phyloP scores from a whole-genome alignment of 768 basidiomycete genomes.

The Rickenella mellea region DNA sequence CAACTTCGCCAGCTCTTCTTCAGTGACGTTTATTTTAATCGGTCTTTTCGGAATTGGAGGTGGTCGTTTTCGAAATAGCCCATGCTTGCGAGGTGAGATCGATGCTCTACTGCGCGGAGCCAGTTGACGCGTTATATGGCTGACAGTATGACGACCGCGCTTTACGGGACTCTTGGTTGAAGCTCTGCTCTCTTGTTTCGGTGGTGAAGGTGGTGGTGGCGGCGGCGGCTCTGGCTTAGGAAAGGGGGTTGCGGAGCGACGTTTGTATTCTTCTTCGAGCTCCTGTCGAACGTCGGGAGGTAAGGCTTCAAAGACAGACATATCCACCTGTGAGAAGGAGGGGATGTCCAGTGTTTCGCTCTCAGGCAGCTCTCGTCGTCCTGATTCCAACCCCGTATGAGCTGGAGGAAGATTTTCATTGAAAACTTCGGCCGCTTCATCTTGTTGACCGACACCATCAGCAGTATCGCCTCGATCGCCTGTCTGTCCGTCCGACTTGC shows the following conservation, averaged over 20 bases:
- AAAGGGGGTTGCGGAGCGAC: constrained; percentile 45
- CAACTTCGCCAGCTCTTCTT: constrained; percentile 50
- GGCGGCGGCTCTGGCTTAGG: constrained; percentile 10
- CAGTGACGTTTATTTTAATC: constrained; percentile 31
- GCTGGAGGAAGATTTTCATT: neutral
- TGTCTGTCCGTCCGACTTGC: neutral
- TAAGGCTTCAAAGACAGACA: constrained; percentile 57
- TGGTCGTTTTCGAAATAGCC: constrained; percentile 27
- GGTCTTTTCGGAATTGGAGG: constrained; percentile 26
- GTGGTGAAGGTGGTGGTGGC: constrained; percentile 4
- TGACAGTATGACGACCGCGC: constrained; percentile 19
- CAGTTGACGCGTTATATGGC: constrained; percentile 54
- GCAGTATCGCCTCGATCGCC: neutral
- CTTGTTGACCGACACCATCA: constrained; percentile 19
- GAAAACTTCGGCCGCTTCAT: constrained; percentile 9
- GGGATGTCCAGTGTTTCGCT: constrained; percentile 36
- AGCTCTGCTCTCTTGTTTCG: constrained; percentile 1
- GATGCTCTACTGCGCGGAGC: constrained; percentile 42
- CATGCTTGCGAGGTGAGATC: constrained; percentile 26
- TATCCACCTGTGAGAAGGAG: constrained; percentile 70
- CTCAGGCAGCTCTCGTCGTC: too few relatives aligned
- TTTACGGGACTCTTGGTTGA: constrained; percentile 5
- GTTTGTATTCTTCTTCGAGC: constrained; percentile 55
- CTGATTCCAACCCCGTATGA: too few relatives aligned
- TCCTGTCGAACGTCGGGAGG: constrained; percentile 64